Evolutionary conservation across 2,329 filamentous ascomycete genomes (phyloP).

Genomic region (Nigrograna mackinnonii): DNA sequence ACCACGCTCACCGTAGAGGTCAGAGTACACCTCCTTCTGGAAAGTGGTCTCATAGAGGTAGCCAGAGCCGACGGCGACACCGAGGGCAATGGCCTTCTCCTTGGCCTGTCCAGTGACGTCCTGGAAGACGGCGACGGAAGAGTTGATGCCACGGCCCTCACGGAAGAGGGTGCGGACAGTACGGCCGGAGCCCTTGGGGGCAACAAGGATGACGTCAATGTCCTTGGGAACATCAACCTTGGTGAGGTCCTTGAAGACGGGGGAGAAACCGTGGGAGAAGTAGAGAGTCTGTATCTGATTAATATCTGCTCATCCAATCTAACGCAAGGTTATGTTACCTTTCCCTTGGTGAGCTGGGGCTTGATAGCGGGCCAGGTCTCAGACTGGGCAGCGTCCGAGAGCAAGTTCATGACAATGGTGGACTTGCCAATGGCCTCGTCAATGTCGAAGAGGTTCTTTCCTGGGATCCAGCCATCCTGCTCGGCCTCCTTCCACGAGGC

Average conservation of each 20-base stretch:
- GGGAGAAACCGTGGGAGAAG: conserved; percentile 99
- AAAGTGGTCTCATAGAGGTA: conserved; percentile 99
- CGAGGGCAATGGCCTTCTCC: conserved; percentile 96
- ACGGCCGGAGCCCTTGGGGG: conserved; percentile 98
- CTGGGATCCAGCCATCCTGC: conserved; percentile 96
- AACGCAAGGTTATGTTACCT: conserved; percentile 68
- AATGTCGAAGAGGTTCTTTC: conserved; percentile 98
- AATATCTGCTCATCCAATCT: too few relatives aligned
- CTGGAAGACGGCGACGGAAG: conserved; percentile 96
- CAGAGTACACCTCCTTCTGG: conserved; percentile 99
- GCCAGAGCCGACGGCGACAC: conserved; percentile 94
- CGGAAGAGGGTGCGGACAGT: conserved; percentile 99
- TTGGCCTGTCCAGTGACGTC: conserved; percentile 97
- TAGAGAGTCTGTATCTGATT: conserved; percentile 97
- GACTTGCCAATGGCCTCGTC: conserved; percentile 93
- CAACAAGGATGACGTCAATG: conserved; percentile 99
- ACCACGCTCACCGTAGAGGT: conserved; percentile 99
- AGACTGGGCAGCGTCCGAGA: conserved; percentile 95
- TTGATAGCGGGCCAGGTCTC: conserved; percentile 99
- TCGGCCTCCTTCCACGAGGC: conserved; percentile 97
- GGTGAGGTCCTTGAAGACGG: conserved; percentile 99
- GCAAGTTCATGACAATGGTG: conserved; percentile 98
- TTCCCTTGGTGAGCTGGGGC: conserved; percentile 97
- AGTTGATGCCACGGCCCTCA: conserved; percentile 99
- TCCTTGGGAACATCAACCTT: conserved; percentile 95